Evolutionary conservation across 169 alveolate species (phyloP).

Genomic region (Pseudocohnilembus persalinus): DNA sequence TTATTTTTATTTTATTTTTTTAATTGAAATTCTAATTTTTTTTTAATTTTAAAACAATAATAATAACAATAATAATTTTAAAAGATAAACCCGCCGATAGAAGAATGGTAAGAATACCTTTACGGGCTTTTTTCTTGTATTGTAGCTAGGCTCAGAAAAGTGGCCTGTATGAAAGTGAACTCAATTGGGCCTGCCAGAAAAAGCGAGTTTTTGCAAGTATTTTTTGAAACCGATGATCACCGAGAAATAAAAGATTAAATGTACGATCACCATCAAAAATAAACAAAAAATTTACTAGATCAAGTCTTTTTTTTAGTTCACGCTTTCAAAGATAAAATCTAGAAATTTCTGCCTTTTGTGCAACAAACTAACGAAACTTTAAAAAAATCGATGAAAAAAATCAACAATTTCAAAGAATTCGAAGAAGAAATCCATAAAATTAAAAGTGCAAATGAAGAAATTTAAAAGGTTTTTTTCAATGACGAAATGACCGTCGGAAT

Average conservation of each 20-base stretch:
- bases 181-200: conserved; percentile 63
- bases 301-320: conserved; percentile 29
- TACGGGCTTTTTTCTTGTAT: conserved; percentile 7
- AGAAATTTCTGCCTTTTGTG: conserved; percentile 40
- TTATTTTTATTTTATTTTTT: no score
- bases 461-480: conserved; percentile 44
- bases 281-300: conserved; percentile 15
- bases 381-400: conserved; percentile 44
- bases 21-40: no score
- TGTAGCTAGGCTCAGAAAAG: conserved; percentile 34
- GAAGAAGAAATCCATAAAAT: conserved; percentile 45
- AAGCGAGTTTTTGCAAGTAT: conserved; percentile 40
- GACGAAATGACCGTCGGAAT: conserved; percentile 48
- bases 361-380: conserved; percentile 49
- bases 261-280: conserved; percentile 10
- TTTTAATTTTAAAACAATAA: no score
- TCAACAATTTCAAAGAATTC: conserved; percentile 48
- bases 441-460: conserved; percentile 46
- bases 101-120: not conserved
- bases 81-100: not conserved
- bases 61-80: no score
- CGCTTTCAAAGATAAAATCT: conserved; percentile 17
- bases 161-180: conserved; percentile 39
- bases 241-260: conserved; percentile 40
- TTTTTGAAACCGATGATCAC: no score